Conservation (phyloP, 106 monocot genomes). For the Xerophyta viscosa region DNA sequence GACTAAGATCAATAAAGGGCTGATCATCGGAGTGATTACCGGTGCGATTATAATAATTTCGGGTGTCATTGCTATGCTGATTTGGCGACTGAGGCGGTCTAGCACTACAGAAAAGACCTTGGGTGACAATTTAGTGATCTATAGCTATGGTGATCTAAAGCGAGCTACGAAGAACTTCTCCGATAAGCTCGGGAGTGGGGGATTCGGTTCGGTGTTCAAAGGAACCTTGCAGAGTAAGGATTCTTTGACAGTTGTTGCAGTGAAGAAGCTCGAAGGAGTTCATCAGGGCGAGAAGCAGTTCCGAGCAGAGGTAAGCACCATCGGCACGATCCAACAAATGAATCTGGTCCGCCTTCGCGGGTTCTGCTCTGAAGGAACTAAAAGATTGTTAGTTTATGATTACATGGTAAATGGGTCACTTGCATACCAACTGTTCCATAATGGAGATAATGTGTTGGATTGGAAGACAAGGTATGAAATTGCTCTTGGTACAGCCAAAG, state of each 20-base stretch:
- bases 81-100: too few species aligned
- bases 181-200: constrained; percentile 25
- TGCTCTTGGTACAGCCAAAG: constrained; percentile 21
- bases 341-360: constrained; percentile 35
- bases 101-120: too few species aligned
- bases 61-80: too few species aligned
- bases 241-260: constrained; percentile 18
- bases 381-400: constrained; percentile 22
- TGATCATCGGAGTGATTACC: too few species aligned
- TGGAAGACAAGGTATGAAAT: constrained; percentile 41
- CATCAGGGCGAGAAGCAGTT: constrained; percentile 45
- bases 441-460: not conserved
- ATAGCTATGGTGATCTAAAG: constrained; percentile 25
- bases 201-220: constrained; percentile 38
- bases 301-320: constrained; percentile 28
- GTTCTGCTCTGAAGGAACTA: constrained; percentile 27
- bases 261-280: constrained; percentile 32
- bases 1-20: too few species aligned
- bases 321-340: constrained; percentile 29
- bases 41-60: too few species aligned
- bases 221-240: constrained; percentile 12
- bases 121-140: constrained; percentile 8
- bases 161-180: constrained; percentile 35
- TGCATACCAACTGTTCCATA: constrained; percentile 9
- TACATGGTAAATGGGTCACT: too few species aligned